Percentiles rank a stretch among this genome's conserved stretches.
These are phyloP conservation scores for Cladorrhinum sp. DNA, from an alignment of 2,329 filamentous ascomycete species.

Conservation along the genomic window DNA sequence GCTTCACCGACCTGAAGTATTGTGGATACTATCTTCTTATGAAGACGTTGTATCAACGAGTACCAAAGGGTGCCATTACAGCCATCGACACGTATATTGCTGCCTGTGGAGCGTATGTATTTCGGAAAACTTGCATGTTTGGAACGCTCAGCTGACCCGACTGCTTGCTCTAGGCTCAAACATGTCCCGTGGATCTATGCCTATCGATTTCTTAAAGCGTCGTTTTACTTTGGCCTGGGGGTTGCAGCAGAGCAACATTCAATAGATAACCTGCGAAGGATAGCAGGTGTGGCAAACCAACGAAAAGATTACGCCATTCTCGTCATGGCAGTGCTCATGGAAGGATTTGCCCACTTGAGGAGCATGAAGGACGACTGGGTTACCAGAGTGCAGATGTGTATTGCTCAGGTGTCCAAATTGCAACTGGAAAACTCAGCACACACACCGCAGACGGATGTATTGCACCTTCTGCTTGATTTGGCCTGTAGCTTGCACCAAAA, in stretches of 20 bases:
- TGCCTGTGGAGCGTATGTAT: constrained; percentile 61
- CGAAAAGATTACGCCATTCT: constrained; percentile 62
- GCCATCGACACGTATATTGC: constrained; percentile 66
- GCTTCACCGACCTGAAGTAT: constrained; percentile 67
- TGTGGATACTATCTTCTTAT: constrained; percentile 72
- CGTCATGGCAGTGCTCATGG: constrained; percentile 63
- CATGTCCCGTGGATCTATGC: constrained; percentile 73
- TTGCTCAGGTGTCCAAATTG: constrained; percentile 69
- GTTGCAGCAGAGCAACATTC: constrained; percentile 60
- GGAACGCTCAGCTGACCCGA: too few relatives aligned
- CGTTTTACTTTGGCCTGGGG: constrained; percentile 62
- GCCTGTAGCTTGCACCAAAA: constrained; percentile 66
- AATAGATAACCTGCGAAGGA: constrained; percentile 65
- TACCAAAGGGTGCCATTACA: constrained; percentile 69
- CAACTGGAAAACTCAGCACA: constrained; percentile 63
- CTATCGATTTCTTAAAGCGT: constrained; percentile 70
- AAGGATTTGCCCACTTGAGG: constrained; percentile 67
- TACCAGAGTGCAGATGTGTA: constrained; percentile 68
- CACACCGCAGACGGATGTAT: constrained; percentile 63
- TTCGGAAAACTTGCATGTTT: too few relatives aligned
- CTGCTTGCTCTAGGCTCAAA: constrained; percentile 47
- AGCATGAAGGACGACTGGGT: constrained; percentile 61
- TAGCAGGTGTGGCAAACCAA: constrained; percentile 57
- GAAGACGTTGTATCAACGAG: constrained; percentile 67
- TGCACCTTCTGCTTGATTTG: constrained; percentile 67